Percentiles rank a stretch among this genome's conserved stretches.
These are phyloP conservation scores for Tricholoma sp. DNA, from an alignment of 768 basidiomycete species.

Conservation along the genomic window DNA sequence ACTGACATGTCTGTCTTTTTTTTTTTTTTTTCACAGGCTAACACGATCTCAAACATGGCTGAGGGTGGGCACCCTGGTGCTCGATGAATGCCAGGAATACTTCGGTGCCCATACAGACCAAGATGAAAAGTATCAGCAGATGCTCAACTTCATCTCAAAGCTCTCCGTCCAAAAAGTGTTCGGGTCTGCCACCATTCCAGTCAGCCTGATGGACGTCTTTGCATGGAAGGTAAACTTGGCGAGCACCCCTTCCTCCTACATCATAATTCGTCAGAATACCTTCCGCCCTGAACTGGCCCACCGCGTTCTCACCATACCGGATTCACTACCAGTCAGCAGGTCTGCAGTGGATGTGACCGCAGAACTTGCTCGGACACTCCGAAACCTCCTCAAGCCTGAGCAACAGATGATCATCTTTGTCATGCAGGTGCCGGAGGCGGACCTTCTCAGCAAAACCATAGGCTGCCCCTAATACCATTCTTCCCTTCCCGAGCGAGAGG, in stretches of 20 bases:
- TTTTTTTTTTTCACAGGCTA: not conserved
- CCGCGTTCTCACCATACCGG: not conserved
- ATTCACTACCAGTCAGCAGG: not conserved
- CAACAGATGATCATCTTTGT: not conserved
- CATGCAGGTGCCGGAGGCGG: not conserved
- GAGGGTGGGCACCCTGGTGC: not conserved
- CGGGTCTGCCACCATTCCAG: not conserved
- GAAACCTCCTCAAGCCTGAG: not conserved
- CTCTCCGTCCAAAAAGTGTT: not conserved
- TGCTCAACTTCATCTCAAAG: not conserved
- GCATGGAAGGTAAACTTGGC: not conserved
- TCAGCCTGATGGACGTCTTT: not conserved
- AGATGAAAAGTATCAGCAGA: not conserved
- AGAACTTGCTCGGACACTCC: not conserved
- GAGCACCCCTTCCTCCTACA: not conserved
- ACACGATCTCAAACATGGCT: not conserved
- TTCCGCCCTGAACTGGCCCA: not conserved
- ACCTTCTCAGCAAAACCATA: not conserved
- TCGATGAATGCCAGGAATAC: not conserved
- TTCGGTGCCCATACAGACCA: not conserved
- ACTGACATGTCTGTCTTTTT: no score
- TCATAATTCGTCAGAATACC: not conserved
- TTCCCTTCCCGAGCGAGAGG: not conserved
- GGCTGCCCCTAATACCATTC: not conserved
- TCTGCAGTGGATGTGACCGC: not conserved